phyloP scores from a whole-genome alignment of 78 protist genomes.

The Isochrysis galbana region DNA sequence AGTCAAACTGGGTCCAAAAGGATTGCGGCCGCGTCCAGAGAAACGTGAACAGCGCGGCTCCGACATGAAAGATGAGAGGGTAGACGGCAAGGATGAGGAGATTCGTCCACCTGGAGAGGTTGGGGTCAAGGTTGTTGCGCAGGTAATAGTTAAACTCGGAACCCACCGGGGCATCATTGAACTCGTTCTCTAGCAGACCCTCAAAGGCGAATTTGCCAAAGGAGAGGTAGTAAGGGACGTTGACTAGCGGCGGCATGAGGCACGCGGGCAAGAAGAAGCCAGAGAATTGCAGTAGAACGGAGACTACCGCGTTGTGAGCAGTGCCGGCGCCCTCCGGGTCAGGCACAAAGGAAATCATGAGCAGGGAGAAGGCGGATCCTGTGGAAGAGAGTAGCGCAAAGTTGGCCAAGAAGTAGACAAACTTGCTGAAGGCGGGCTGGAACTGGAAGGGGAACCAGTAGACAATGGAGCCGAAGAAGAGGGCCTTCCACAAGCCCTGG shows the following conservation, averaged over 20 bases:
- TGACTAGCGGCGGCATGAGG: conserved; percentile 2
- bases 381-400: neutral
- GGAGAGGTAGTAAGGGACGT: neutral
- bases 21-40: neutral
- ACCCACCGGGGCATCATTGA: neutral
- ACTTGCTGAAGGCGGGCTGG: neutral
- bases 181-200: neutral
- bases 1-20: neutral
- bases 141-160: neutral
- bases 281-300: neutral
- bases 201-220: neutral
- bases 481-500: neutral
- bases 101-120: neutral
- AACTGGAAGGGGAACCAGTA: neutral
- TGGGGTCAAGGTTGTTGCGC: neutral
- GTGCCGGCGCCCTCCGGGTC: conserved; percentile 13
- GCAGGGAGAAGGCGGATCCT: neutral
- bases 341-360: neutral
- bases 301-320: neutral
- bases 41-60: neutral
- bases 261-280: neutral
- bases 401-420: neutral
- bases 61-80: neutral
- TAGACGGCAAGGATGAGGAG: neutral
- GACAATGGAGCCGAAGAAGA: neutral